Evolutionary conservation across 2,329 filamentous ascomycete genomes (phyloP).

Genomic region (Neonectria sp.): DNA sequence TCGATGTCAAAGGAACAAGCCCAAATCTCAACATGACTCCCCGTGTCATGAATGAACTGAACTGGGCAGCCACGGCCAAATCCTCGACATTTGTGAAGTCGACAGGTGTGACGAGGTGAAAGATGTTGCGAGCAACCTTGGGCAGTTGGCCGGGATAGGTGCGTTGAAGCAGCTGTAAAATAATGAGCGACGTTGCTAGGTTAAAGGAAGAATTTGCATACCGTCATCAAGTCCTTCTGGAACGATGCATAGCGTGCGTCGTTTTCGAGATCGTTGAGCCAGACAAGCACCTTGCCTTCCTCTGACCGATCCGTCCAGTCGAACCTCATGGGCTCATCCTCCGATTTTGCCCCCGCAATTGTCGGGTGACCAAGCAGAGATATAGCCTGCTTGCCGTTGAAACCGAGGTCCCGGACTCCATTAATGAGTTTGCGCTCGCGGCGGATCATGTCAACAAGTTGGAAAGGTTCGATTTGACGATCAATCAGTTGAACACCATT

Average conservation of each 20-base stretch:
- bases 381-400: slow-evolving; percentile 83
- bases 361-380: slow-evolving; percentile 82
- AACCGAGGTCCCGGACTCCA: slow-evolving; percentile 80
- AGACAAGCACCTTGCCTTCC: slow-evolving; percentile 87
- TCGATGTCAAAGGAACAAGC: slow-evolving; percentile 79
- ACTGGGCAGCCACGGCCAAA: slow-evolving; percentile 74
- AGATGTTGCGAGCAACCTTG: slow-evolving; percentile 83
- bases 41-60: slow-evolving; percentile 82
- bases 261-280: slow-evolving; percentile 94
- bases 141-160: slow-evolving; percentile 90
- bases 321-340: slow-evolving; percentile 80
- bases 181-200: slow-evolving; percentile 10
- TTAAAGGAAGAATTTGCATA: slow-evolving; percentile 59
- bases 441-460: slow-evolving; percentile 84
- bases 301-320: slow-evolving; percentile 93
- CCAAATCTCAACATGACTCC: slow-evolving; percentile 91
- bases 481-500: slow-evolving; percentile 92
- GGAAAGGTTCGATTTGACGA: slow-evolving; percentile 89
- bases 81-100: slow-evolving; percentile 83
- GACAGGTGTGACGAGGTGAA: slow-evolving; percentile 86
- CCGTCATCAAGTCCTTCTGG: slow-evolving; percentile 73
- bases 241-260: slow-evolving; percentile 86
- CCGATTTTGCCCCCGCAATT: slow-evolving; percentile 77
- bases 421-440: slow-evolving; percentile 86
- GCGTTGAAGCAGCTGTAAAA: slow-evolving; percentile 78